Evolutionary conservation across 108 stramenopile species (phyloP), one percentile per base, ranked within the genome.

Genomic region (Seminavis robusta): DNA sequence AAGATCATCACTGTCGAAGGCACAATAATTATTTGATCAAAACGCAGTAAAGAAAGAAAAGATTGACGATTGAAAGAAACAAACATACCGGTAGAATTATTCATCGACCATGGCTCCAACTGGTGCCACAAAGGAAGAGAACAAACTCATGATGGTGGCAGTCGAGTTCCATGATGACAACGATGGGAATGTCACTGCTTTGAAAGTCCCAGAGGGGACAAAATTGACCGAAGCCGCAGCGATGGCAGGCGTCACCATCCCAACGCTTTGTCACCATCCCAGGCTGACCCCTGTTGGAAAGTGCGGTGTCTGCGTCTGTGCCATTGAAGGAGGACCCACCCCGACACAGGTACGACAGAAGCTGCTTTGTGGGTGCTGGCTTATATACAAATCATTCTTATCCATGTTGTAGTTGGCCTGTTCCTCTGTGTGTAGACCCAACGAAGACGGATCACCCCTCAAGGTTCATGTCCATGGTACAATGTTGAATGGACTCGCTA

Each of bases 201-300:
- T 52, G 3, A 19, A 52, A 34, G 51, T 52, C 9, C 51, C 51
- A 17, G 51, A 52, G 9, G 51, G 51, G 4, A 52, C 51, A 4
- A 52, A 52, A 20, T 34, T 52, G 8, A 52, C 51, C 7, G 51
- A 52, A 34, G 51, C 51, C 6, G 51, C 51, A 16, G 33, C 17
- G 33, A 52, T 34, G 33, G 51, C 51, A 16, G 51, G 51, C 3
- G 51, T 52, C 21, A 17, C 33, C 8, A 52, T 78, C 8, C 76
- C 76, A 4, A 78, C 76, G n/a, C 39, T 78, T 5, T 78, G 76
- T 48, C 59, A 63, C 33, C 76, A 78, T 55, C 76, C 76, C 16
- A 51, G 55, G 36, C 63, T 78, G 24, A 51, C 51, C 19, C 49
- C 67, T 11, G 30, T 65, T 17, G 76, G 72, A 19, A 64, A 50